Base-by-base conservation (phyloP, 192 early-diverging fungal genomes). In the Podila clonocystis region DNA sequence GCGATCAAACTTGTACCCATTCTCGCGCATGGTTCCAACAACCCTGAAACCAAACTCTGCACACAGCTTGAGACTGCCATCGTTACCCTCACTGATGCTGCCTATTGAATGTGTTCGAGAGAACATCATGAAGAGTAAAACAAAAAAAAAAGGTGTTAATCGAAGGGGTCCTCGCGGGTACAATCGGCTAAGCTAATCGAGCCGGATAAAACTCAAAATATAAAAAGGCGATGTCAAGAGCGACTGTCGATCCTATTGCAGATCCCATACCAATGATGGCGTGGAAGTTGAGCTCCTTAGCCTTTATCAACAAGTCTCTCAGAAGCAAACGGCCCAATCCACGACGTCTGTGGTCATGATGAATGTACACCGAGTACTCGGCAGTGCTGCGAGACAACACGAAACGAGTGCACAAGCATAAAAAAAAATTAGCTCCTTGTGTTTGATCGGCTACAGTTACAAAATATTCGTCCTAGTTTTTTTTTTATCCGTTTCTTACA, bases 1-100 rank as follows among this genome's bases (percentile, higher is more conserved):
- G 13, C 84, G 75, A 38, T 83, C 87, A 83, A 88, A 90, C 62
- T 90, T 90, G 72, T 76, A 87, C 4, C 89, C 89, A n/a, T 84
- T 78, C 50, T 90, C 83, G 34, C 68, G 73, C 75, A 90, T 82
- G 0, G 73, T 80, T 4, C 87, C 89, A 9, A 86, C 84, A 8
- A 83, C 58, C 19, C 77, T 74, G 68, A 90, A 90, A 19, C 84
- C 84, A 34, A 79, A 75, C 13, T 83, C 74, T 17, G 63, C 70
- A 9, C 83, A 83, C 4, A 90, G 66, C 13, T 63, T 24, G 9
- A 86, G 41, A 34, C 84, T 85, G 1, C 62, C 65, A 8, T 70
- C 63, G 48, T 88, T 88, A 26, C 83, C 87, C 22, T 82, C 68
- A 20, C 83, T 86, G 58, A 88, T 88, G 62, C 83, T 80, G 8